Evolutionary conservation across 1,284 basidiomycete genomes (phyloP), one percentile per base, ranked within the genome.

Genomic region (Papiliotrema laurentii): DNA sequence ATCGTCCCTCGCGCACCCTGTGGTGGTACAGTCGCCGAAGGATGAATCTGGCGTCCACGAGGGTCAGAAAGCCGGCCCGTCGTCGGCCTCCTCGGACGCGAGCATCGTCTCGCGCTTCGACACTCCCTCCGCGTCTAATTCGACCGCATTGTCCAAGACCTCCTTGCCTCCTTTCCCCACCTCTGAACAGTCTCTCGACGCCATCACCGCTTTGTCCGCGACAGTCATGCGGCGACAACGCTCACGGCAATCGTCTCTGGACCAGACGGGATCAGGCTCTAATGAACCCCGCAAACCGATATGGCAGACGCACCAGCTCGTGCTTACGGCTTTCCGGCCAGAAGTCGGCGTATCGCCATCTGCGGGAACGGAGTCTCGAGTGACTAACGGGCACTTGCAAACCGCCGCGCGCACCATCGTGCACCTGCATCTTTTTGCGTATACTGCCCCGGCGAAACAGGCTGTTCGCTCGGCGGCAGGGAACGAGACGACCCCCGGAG

Each of bases 81-180:
- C 34, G 5, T 16, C 34, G 14, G 5, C 5, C 6, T 16, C 34
- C 16, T 35, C 34, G 16, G 34, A 9, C 30, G 30, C n/a, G 10
- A 9, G 9, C 9, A 33, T 33, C 10, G n/a, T 13, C 24, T 26
- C 10, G 7, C 25, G 27, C 7, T 14, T 25, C 30, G 11, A 31
- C 30, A 22, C 39, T 5, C 42, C 48, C 10, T 38, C 21, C 13
- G 53, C 46, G 34, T 34, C 11, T n/a, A 26, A 35, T 21, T n/a
- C 35, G 16, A n/a, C 14, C 5, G 50, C 50, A 25, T 52, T 51
- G 13, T 46, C 26, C 22, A 5, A 54, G 22, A 18, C 62, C 19
- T 57, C 66, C 28, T 47, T 68, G 0, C 66, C 66, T 9, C 37
- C 49, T 2, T 66, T 63, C 54, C 66, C 66, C 1, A 54, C 64